These are phyloP conservation scores for Grigorovia humatica DNA, from an alignment of 805 yeast genomes.

Conservation along the genomic window DNA sequence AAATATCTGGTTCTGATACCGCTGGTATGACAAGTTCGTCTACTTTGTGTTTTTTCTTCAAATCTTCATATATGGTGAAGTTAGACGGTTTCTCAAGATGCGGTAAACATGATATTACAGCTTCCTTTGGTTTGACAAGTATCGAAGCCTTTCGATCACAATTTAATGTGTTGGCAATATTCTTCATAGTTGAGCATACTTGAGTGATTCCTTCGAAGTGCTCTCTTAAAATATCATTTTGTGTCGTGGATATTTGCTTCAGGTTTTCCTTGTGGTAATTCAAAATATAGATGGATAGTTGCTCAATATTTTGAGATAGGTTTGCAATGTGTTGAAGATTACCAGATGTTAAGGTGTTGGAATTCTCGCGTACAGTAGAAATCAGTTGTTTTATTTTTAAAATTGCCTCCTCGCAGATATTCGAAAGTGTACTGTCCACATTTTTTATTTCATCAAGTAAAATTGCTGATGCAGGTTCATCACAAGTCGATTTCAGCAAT, in stretches of 20 bases:
- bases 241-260: constrained; percentile 10
- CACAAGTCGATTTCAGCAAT: background rate
- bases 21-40: background rate
- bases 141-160: background rate
- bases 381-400: background rate
- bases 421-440: background rate
- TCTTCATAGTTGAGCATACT: constrained; percentile 1
- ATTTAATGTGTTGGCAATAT: background rate
- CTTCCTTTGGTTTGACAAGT: constrained; percentile 1
- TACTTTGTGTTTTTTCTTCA: background rate
- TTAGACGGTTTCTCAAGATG: constrained; percentile 8
- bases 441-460: background rate
- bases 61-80: constrained; percentile 7
- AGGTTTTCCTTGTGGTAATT: constrained; percentile 7
- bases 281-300: constrained; percentile 3
- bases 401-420: background rate
- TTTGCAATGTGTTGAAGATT: background rate
- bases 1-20: background rate
- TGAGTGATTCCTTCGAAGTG: constrained; percentile 2
- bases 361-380: background rate
- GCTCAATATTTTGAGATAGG: background rate
- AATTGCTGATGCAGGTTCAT: background rate
- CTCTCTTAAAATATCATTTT: constrained; percentile 6
- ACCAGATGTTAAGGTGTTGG: background rate
- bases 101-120: constrained; percentile 7